phyloP scores from a whole-genome alignment of 2,329 filamentous ascomycete genomes.

The Madurella mycetomatis region DNA sequence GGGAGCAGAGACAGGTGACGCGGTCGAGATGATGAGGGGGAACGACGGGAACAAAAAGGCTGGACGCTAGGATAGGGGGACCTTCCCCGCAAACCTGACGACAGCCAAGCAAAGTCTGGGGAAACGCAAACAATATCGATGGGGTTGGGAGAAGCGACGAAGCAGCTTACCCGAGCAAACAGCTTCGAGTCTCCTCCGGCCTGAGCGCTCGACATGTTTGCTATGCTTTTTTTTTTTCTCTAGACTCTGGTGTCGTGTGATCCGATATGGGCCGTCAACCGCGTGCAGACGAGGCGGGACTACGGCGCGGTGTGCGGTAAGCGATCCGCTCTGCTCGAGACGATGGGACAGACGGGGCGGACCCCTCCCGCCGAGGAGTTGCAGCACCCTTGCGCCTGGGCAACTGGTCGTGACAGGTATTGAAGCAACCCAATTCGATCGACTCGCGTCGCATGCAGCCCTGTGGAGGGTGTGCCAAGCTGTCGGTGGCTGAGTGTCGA shows the following conservation, averaged over 20 bases:
- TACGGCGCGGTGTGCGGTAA: not conserved
- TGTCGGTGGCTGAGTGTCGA: not conserved
- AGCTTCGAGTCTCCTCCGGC: slow-evolving; percentile 95
- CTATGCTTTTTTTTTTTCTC: slow-evolving; percentile 5
- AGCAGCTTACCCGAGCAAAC: slow-evolving; percentile 79
- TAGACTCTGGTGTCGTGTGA: not conserved
- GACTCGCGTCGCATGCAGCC: not conserved
- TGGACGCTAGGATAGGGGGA: not conserved
- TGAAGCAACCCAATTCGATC: not conserved
- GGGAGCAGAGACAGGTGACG: not conserved
- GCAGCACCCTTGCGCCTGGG: not conserved
- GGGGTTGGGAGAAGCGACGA: not conserved
- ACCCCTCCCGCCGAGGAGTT: not conserved
- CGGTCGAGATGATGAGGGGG: not conserved
- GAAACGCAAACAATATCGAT: not conserved
- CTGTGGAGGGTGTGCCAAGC: not conserved
- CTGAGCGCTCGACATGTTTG: slow-evolving; percentile 51
- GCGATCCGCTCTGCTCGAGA: not conserved
- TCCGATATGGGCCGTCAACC: not conserved
- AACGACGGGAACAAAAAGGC: not conserved
- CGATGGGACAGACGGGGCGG: not conserved
- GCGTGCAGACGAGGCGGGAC: not conserved
- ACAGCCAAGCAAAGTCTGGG: not conserved
- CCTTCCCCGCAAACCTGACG: slow-evolving; percentile 4
- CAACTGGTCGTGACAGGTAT: not conserved